Evolutionary conservation across 257 asterid species (phyloP), one percentile per base, ranked within the genome.

Genomic region (Gentiana macrophylla): DNA sequence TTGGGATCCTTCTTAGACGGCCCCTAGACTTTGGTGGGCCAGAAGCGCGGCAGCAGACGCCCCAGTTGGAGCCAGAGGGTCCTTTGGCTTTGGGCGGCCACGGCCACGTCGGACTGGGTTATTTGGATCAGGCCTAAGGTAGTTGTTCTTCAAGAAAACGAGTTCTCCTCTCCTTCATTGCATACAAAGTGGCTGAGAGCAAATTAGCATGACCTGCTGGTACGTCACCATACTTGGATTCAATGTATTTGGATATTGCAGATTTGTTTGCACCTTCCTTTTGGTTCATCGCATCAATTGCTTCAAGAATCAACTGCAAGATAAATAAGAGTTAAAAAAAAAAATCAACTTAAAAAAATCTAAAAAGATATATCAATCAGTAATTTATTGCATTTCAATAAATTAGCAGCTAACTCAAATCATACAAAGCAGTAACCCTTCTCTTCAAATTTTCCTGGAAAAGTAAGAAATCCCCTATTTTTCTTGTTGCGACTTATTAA

Each of bases 1-100:
- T 77, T 80, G 34, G 94, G 88, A 41, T 80, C 88, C 79, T 85
- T 89, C 70, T 78, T 80, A 95, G 97, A 15, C 97, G 74, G 13
- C 96, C 96, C 34, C 96, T 73, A 8, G 88, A 83, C 66, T 74
- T 72, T 13, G 95, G 62, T 4, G 89, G 61, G 3, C 46, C 46
- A 41, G 46, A 7, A 41, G n/a, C n/a, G n/a, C n/a, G n/a, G n/a
- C n/a, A n/a, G 79, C 64, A 3, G 59, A 61, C 54, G 33, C 54
- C 4, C 62, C 44, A 5, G 65, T 79, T 3, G 73, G 65, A 1
- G 91, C 80, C 46, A 68, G 41, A 9, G 88, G 67, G 5, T 63
- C 83, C 79, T 78, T 86, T 0, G 83, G 72, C 72, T 86, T 86
- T 0, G 95, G 88, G 1, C 94, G 81, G 56, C 97, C 97, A 0